These are phyloP conservation scores for Barnettozyma siamensis DNA, from an alignment of 805 yeast species.

Conservation along the genomic window DNA sequence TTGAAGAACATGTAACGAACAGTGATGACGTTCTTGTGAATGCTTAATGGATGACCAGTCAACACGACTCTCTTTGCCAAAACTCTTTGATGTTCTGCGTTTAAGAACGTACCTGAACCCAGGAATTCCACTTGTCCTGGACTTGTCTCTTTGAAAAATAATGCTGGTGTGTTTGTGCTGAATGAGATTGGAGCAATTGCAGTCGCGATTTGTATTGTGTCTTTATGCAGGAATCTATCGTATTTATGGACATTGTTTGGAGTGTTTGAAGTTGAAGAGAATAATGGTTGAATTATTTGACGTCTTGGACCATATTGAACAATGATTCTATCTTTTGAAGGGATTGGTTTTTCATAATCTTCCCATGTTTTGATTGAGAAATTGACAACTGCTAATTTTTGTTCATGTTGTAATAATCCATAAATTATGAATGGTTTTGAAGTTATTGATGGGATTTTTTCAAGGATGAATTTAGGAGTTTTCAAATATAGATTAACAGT, in stretches of 20 bases:
- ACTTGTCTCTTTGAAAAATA: constrained; percentile 62
- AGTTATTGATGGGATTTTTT: constrained; percentile 38
- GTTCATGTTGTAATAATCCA: constrained; percentile 79
- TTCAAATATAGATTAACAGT: constrained; percentile 53
- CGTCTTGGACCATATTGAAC: constrained; percentile 95
- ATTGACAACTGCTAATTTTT: constrained; percentile 76
- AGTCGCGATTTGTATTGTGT: constrained; percentile 70
- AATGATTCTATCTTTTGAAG: constrained; percentile 72
- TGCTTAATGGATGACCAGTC: constrained; percentile 93
- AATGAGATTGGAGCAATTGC: constrained; percentile 84
- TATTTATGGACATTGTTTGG: constrained; percentile 83
- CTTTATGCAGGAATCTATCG: constrained; percentile 79
- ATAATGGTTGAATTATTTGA: constrained; percentile 73
- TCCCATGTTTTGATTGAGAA: constrained; percentile 85
- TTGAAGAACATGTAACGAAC: constrained; percentile 97
- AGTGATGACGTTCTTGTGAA: constrained; percentile 88
- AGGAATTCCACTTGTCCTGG: constrained; percentile 52
- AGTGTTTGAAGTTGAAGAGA: constrained; percentile 70
- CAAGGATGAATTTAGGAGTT: constrained; percentile 45
- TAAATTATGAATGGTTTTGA: constrained; percentile 56
- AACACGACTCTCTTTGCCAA: constrained; percentile 82
- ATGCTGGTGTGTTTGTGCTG: constrained; percentile 69
- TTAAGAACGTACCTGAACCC: constrained; percentile 87
- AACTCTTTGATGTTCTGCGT: constrained; percentile 78
- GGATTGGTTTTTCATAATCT: constrained; percentile 78